phyloP scores from a whole-genome alignment of 139 green algal species.

The Penium margaritaceum region DNA sequence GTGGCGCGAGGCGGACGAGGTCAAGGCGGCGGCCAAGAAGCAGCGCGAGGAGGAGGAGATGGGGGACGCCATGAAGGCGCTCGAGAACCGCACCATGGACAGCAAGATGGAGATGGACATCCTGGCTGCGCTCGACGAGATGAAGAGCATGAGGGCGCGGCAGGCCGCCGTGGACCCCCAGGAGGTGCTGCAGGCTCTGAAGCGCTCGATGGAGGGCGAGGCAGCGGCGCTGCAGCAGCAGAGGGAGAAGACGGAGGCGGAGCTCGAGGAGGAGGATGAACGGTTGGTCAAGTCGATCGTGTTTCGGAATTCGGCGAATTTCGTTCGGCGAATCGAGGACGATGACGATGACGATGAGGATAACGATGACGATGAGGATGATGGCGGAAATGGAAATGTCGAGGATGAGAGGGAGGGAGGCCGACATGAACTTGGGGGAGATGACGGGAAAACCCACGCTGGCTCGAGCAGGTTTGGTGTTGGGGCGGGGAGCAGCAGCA shows the following conservation, averaged over 20 bases:
- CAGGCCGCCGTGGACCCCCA: conserved; percentile 13
- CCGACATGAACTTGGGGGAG: too few relatives aligned
- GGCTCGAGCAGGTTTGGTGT: too few relatives aligned
- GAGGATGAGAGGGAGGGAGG: neutral
- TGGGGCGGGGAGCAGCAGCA: too few relatives aligned
- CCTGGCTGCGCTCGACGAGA: conserved; percentile 85
- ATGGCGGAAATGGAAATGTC: neutral
- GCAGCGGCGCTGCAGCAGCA: neutral
- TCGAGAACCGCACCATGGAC: conserved; percentile 90
- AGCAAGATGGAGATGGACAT: conserved; percentile 94
- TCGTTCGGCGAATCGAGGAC: conserved; percentile 13
- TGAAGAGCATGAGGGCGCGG: conserved; percentile 54
- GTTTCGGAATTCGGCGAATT: conserved; percentile 12
- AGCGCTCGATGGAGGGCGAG: neutral
- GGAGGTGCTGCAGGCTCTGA: conserved; percentile 6
- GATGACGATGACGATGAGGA: conserved; percentile 3
- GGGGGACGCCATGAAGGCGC: conserved; percentile 89
- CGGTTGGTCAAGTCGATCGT: conserved; percentile 10
- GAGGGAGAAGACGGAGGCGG: neutral
- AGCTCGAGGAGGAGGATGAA: conserved; percentile 23
- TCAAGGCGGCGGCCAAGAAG: conserved; percentile 47
- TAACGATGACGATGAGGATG: conserved; percentile 19
- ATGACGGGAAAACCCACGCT: too few relatives aligned
- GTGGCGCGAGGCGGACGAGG: conserved; percentile 71
- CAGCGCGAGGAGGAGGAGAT: conserved; percentile 79